Base-by-base conservation (phyloP, 345 rosid genomes). In the Euphorbia lathyris region DNA sequence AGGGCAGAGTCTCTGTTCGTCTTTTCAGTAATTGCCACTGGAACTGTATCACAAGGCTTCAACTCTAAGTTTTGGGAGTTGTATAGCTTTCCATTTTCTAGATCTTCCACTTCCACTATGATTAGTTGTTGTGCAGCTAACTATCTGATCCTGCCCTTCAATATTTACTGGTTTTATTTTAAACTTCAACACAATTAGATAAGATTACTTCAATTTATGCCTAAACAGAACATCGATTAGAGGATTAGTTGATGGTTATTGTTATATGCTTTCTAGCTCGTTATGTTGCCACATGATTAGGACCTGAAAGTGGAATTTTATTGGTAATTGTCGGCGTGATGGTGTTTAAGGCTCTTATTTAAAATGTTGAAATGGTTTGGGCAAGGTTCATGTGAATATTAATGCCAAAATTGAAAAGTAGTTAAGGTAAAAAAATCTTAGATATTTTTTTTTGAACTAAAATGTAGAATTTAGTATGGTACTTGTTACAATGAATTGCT, bases 151-250 rank as follows among this genome's bases (percentile, higher is more conserved):
- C 58, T 17, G 32, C 25, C 57, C 56, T 9, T 70, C 43, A 30
- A 20, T 60, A 48, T 11, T 38, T 72, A n/a, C 53, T 63, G 14
- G 67, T 17, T 50, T 50, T 29, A 25, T 56, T 71, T 3, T 63
- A 53, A 43, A 20, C 52, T 29, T 19, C 22, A 38, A 47, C 50
- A 22, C 9, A 25, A 60, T 20, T 50, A 22, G n/a, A 32, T 29
- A 2, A 60, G 30, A 43, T 61, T 26, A 25, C 73, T 59, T 58
- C 38, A 42, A 23, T 38, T 68, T 40, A n/a, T 67, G 9, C n/a
- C 14, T 53, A 14, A 56, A 55, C 11, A 11, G 36, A 19, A 36
- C 1, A 61, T 9, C 5, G 12, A 40, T n/a, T 23, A 61, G 50
- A 38, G 23, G 40, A 40, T 40, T 3, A 60, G 20, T 40, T 38